Conservation (phyloP, 78 protist genomes). For the Isochrysis galbana region DNA sequence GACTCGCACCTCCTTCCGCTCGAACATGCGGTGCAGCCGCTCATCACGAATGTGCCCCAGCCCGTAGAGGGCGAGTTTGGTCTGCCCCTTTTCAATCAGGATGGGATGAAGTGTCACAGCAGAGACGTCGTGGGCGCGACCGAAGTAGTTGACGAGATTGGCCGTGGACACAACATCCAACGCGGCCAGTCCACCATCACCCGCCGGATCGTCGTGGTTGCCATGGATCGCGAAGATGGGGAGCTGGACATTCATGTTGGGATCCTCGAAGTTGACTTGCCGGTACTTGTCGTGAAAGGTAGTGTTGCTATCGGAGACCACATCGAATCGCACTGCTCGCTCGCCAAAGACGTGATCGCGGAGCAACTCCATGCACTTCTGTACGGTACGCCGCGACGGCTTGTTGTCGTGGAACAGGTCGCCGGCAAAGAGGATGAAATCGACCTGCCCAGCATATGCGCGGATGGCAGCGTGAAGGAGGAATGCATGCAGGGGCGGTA, state of each 20-base stretch:
- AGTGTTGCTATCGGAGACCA: constrained; percentile 29
- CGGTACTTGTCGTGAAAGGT: constrained; percentile 39
- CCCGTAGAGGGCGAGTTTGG: constrained; percentile 92
- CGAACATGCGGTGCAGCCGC: constrained; percentile 82
- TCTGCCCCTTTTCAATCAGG: constrained; percentile 40
- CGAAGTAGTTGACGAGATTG: constrained; percentile 90
- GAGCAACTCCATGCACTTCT: constrained; percentile 76
- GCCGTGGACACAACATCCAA: constrained; percentile 80
- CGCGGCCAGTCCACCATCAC: constrained; percentile 83
- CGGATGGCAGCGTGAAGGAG: not conserved
- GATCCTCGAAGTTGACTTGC: constrained; percentile 87
- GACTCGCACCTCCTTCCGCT: constrained; percentile 54
- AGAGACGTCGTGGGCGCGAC: constrained; percentile 70
- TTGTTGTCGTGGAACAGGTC: constrained; percentile 97
- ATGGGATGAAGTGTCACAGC: constrained; percentile 84
- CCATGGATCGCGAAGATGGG: constrained; percentile 97
- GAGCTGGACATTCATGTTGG: constrained; percentile 89
- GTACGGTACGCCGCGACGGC: constrained; percentile 84
- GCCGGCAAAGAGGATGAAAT: constrained; percentile 94
- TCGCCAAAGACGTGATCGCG: constrained; percentile 86
- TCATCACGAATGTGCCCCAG: constrained; percentile 95
- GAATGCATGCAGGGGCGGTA: too few relatives aligned
- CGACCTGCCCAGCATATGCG: too few relatives aligned
- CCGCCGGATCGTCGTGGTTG: constrained; percentile 99
- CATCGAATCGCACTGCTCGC: constrained; percentile 48